A percentile compares a stretch with the other conserved stretches of the same genome.
phyloP scores from a whole-genome alignment of 2,329 filamentous ascomycete species.

The Xenoacremonium recifei region DNA sequence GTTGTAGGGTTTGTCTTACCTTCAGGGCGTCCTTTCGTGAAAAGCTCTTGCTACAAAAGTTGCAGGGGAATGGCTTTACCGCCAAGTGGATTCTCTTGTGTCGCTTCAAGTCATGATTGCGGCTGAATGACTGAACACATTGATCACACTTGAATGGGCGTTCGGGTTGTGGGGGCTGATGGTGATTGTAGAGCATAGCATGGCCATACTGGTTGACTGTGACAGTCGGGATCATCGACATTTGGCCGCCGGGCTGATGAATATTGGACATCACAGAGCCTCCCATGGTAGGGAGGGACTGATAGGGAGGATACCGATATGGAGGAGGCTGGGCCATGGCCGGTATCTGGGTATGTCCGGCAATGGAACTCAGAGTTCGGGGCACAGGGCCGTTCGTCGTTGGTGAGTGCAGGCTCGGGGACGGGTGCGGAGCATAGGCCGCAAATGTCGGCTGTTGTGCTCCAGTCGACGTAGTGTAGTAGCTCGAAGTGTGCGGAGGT shows the following conservation, averaged over 20 bases:
- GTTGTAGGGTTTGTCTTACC: constrained; percentile 52
- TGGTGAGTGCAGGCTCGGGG: constrained; percentile 46
- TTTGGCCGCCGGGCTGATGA: constrained; percentile 68
- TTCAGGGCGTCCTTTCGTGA: constrained; percentile 95
- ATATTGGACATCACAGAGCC: constrained; percentile 77
- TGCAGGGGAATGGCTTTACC: constrained; percentile 93
- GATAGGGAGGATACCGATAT: too few species aligned
- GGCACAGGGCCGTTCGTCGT: constrained; percentile 37
- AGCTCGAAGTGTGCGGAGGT: constrained; percentile 57
- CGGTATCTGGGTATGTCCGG: constrained; percentile 36
- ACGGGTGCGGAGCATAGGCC: constrained; percentile 38
- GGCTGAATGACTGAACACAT: constrained; percentile 90
- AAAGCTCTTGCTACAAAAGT: constrained; percentile 92
- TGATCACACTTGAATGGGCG: constrained; percentile 93
- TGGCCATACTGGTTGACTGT: constrained; percentile 53
- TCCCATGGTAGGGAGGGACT: constrained; percentile 60
- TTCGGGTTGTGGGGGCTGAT: constrained; percentile 59
- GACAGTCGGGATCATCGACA: constrained; percentile 67
- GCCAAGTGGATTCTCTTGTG: constrained; percentile 94
- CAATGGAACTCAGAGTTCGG: constrained; percentile 37
- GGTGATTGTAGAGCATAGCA: constrained; percentile 59
- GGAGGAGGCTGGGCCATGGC: constrained; percentile 39
- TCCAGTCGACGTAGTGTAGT: constrained; percentile 55
- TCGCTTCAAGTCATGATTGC: constrained; percentile 93
- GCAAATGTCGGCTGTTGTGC: constrained; percentile 46